phyloP scores from a whole-genome alignment of 225 moss, liverwort and hornwort species.

The Straminergon stramineum region DNA sequence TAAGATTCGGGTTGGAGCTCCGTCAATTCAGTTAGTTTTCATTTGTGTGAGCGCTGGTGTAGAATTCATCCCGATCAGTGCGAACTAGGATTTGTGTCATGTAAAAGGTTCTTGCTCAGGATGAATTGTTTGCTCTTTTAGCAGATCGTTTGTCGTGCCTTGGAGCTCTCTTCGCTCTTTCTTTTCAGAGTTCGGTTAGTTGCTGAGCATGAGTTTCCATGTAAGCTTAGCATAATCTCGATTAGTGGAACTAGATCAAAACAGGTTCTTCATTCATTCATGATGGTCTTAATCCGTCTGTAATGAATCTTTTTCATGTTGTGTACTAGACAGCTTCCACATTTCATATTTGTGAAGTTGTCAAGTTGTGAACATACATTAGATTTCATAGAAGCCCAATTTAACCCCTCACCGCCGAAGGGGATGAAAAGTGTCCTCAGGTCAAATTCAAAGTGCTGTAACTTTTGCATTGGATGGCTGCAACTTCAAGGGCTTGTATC shows the following conservation, averaged over 20 bases:
- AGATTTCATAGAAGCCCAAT: not conserved
- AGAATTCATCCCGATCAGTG: not conserved
- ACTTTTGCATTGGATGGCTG: no score
- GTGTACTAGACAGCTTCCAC: not conserved
- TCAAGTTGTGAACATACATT: not conserved
- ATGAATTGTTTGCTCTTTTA: not conserved
- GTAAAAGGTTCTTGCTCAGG: not conserved
- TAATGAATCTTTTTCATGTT: not conserved
- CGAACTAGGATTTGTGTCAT: not conserved
- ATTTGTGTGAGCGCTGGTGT: not conserved
- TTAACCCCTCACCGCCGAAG: no score
- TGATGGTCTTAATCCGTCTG: not conserved
- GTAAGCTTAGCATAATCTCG: not conserved
- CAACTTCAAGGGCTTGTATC: no score
- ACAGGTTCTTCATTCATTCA: not conserved
- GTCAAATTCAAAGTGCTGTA: no score
- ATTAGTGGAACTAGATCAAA: not conserved
- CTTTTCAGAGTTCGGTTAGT: not conserved
- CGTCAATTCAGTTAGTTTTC: not conserved
- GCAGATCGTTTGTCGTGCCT: not conserved
- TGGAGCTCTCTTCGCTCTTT: not conserved
- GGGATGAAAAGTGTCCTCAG: no score
- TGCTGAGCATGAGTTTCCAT: not conserved
- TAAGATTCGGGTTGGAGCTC: not conserved
- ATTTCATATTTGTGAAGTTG: not conserved